Evolutionary conservation across 164 flowering plant species (phyloP).

Genomic region (Annona cherimola): DNA sequence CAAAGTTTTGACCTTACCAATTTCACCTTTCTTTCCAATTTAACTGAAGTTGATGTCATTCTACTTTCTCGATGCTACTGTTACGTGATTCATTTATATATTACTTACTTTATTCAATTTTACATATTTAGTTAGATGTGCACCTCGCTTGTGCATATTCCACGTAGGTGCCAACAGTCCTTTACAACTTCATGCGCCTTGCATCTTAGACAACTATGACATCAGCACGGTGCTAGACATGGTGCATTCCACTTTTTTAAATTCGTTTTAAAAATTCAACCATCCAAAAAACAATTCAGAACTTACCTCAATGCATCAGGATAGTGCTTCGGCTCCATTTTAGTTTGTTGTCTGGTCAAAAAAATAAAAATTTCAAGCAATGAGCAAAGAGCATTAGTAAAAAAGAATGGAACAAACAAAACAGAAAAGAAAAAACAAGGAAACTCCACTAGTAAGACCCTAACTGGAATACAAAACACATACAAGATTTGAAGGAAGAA

Average conservation of each 20-base stretch:
- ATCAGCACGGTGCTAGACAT: background rate
- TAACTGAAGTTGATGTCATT: too few species aligned
- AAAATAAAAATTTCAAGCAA: too few species aligned
- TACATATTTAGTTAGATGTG: too few species aligned
- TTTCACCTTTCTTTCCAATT: too few species aligned
- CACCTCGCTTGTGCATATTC: background rate
- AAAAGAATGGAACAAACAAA: background rate
- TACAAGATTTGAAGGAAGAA: too few species aligned
- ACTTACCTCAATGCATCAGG: constrained; percentile 13
- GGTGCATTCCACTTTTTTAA: background rate
- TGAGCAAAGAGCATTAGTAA: background rate
- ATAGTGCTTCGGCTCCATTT: constrained; percentile 13
- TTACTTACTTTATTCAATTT: too few species aligned
- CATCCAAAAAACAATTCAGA: background rate
- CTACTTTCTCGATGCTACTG: too few species aligned
- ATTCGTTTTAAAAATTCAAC: background rate
- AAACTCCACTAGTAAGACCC: background rate
- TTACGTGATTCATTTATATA: too few species aligned
- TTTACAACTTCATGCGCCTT: background rate
- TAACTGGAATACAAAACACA: background rate
- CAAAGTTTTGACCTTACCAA: too few species aligned
- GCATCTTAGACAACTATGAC: background rate
- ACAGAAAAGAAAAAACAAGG: background rate
- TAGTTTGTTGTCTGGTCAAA: background rate
- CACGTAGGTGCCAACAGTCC: background rate